phyloP scores from a whole-genome alignment of 768 basidiomycete genomes.

The Tulasnella sp. region DNA sequence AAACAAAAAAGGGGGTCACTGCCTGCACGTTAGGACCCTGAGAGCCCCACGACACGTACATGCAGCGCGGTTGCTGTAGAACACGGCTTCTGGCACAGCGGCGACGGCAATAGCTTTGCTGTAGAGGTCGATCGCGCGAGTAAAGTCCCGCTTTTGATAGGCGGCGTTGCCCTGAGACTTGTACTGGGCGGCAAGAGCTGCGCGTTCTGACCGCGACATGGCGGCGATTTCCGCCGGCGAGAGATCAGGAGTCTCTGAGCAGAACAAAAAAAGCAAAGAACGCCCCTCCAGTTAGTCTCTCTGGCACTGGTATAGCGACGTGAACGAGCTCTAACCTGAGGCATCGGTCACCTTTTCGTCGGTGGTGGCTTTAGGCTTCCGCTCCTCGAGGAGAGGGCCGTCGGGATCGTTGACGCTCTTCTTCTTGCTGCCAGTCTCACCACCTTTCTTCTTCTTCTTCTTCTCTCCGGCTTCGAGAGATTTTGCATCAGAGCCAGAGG shows the following conservation, averaged over 20 bases:
- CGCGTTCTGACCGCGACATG: constrained; percentile 17
- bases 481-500: constrained; percentile 14
- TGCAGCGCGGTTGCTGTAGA: constrained; percentile 94
- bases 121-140: constrained; percentile 37
- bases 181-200: constrained; percentile 45
- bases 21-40: background rate
- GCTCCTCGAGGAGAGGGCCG: constrained; percentile 76
- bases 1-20: background rate
- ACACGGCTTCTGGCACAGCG: constrained; percentile 69
- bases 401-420: constrained; percentile 49
- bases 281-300: background rate
- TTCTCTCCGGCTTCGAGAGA: constrained; percentile 36
- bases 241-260: constrained; percentile 17
- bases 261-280: constrained; percentile 14
- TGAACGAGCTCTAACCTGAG: constrained; percentile 30
- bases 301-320: background rate
- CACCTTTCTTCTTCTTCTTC: constrained; percentile 46
- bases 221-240: constrained; percentile 22
- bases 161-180: constrained; percentile 41
- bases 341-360: constrained; percentile 10
- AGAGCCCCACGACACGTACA: constrained; percentile 45
- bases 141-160: constrained; percentile 36
- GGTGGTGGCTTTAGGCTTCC: constrained; percentile 32
- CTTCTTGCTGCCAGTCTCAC: constrained; percentile 42
- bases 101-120: constrained; percentile 41